Evolutionary conservation across 345 rosid genomes (phyloP).

Genomic region (Heritiera fomes): DNA sequence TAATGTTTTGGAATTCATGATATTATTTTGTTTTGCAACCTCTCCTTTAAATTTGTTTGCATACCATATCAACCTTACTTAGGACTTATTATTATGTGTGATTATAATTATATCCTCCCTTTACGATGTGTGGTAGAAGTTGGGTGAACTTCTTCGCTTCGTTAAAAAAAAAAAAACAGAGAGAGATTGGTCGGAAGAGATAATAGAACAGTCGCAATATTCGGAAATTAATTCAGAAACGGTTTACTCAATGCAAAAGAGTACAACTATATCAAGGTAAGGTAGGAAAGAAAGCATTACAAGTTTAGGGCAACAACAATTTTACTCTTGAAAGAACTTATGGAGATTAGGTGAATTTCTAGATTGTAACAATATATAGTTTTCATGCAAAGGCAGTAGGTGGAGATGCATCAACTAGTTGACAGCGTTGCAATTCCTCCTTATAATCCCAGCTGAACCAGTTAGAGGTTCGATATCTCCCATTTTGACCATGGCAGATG

Average conservation of each 20-base stretch:
- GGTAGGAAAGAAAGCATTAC: not conserved
- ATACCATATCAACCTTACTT: too few relatives aligned
- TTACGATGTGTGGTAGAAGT: too few relatives aligned
- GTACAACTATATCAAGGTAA: too few relatives aligned
- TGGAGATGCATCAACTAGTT: slow-evolving; percentile 25
- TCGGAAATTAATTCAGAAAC: not conserved
- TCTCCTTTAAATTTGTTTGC: too few relatives aligned
- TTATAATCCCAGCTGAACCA: slow-evolving; percentile 43
- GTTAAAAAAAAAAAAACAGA: not conserved
- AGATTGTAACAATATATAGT: not conserved
- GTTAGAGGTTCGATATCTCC: slow-evolving; percentile 42
- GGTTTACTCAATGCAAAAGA: not conserved
- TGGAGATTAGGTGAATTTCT: not conserved
- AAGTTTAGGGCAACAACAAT: not conserved
- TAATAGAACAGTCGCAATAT: not conserved
- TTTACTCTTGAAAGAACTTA: not conserved
- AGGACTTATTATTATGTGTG: too few relatives aligned
- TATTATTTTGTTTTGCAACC: too few relatives aligned
- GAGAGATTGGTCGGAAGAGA: not conserved
- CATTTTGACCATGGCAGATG: slow-evolving; percentile 51
- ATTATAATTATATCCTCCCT: too few relatives aligned
- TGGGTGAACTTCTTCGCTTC: not conserved
- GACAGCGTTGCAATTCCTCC: slow-evolving; percentile 34
- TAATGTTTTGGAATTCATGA: too few relatives aligned
- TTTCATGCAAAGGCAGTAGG: not conserved